phyloP scores from a whole-genome alignment of 2,329 filamentous ascomycete species.

The Aureobasidium sp. region DNA sequence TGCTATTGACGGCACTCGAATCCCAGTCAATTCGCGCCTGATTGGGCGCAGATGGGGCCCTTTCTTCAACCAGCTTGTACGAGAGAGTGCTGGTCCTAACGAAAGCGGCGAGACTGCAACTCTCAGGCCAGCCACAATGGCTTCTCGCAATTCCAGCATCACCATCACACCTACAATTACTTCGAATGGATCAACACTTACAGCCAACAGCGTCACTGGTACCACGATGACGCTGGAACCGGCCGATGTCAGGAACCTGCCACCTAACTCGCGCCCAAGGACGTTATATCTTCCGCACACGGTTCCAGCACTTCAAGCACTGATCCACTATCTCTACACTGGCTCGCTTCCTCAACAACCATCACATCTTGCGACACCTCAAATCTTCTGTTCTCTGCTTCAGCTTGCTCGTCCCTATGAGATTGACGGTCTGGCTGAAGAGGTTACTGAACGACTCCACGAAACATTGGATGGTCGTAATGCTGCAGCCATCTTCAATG shows the following conservation, averaged over 20 bases:
- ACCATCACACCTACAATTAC: constrained; percentile 69
- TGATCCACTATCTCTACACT: constrained; percentile 91
- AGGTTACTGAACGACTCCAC: constrained; percentile 85
- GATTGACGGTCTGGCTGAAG: constrained; percentile 85
- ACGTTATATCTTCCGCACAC: constrained; percentile 93
- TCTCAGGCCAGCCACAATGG: constrained; percentile 50
- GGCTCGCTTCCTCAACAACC: constrained; percentile 72
- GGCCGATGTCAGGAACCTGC: constrained; percentile 47
- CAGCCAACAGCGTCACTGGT: constrained; percentile 34
- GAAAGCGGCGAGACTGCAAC: constrained; percentile 69
- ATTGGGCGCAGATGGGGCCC: constrained; percentile 86
- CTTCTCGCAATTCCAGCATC: constrained; percentile 70
- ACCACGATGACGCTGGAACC: constrained; percentile 29
- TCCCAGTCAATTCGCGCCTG: constrained; percentile 88
- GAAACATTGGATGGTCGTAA: constrained; percentile 85
- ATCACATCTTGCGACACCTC: constrained; percentile 79
- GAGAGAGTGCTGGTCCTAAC: constrained; percentile 64
- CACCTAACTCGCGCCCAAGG: constrained; percentile 62
- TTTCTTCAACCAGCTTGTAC: constrained; percentile 86
- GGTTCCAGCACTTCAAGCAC: constrained; percentile 76
- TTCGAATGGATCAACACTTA: constrained; percentile 37
- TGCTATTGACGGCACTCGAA: constrained; percentile 81
- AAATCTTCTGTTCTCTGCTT: constrained; percentile 89
- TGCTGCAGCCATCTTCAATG: constrained; percentile 94
- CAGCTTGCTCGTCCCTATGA: constrained; percentile 91